Evolutionary conservation across 306 rosid genomes (phyloP).

Genomic region (Leucaena leucocephala): DNA sequence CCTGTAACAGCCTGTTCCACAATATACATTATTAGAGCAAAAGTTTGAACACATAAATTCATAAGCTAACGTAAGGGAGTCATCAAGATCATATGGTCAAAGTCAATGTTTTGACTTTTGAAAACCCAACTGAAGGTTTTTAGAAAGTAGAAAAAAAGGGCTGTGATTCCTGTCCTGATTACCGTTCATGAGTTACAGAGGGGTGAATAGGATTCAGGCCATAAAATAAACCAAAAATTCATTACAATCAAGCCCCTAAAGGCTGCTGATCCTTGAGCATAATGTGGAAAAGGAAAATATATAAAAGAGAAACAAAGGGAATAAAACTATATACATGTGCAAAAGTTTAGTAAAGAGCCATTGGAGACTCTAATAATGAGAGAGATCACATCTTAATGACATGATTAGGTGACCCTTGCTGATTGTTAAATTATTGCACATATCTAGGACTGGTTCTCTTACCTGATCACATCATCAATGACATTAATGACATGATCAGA

Average conservation of each 20-base stretch:
- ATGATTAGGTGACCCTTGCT: neutral
- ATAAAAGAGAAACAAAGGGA: neutral
- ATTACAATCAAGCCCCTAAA: neutral
- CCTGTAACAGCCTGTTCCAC: constrained; percentile 88
- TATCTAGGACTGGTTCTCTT: neutral
- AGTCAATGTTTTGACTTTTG: neutral
- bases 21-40: constrained; percentile 42
- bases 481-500: neutral
- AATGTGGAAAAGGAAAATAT: neutral
- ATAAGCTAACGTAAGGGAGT: constrained; percentile 18
- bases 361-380: neutral
- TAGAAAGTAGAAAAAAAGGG: neutral
- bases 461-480: neutral
- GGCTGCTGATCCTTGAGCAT: neutral
- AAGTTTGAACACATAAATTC: constrained; percentile 20
- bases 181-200: neutral
- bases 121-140: neutral
- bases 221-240: neutral
- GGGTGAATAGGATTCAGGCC: neutral
- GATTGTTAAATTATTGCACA: neutral
- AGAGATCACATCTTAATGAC: neutral
- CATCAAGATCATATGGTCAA: neutral
- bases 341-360: neutral
- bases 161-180: neutral
- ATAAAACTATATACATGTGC: neutral